phyloP scores from a whole-genome alignment of 305 asterid species.

The Solanum aculeatissimum region DNA sequence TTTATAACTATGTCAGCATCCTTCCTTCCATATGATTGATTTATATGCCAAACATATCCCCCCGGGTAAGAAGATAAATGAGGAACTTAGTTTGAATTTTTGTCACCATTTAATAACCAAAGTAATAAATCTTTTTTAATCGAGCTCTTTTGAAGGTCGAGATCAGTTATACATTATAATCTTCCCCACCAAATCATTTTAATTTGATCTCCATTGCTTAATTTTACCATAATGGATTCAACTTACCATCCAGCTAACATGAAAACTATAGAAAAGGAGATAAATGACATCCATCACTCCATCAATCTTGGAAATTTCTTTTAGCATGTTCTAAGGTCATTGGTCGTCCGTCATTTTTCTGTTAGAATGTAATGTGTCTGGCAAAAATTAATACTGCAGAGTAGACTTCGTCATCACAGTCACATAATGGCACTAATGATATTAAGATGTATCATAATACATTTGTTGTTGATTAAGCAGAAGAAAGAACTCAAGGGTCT shows the following conservation, averaged over 20 bases:
- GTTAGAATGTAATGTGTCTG: conserved; percentile 6
- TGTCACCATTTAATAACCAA: neutral
- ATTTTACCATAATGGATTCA: neutral
- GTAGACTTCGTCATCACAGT: conserved; percentile 21
- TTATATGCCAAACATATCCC: neutral
- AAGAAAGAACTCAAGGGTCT: conserved; percentile 15
- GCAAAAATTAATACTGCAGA: conserved; percentile 27
- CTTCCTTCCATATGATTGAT: neutral
- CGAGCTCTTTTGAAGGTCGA: neutral
- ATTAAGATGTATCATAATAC: conserved; percentile 19
- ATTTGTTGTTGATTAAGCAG: conserved; percentile 25
- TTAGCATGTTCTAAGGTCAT: neutral
- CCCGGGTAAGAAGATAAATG: neutral
- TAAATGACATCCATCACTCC: neutral
- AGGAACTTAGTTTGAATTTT: neutral
- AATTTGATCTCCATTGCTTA: neutral
- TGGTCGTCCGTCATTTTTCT: neutral
- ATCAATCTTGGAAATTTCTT: neutral
- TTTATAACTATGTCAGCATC: neutral
- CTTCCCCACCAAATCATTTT: neutral
- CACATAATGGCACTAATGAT: conserved; percentile 16
- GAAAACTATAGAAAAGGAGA: neutral
- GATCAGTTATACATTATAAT: neutral
- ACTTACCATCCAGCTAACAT: neutral
- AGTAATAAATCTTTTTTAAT: neutral